phyloP scores from a whole-genome alignment of 352 stramenopile genomes.

The Peronospora destructor region DNA sequence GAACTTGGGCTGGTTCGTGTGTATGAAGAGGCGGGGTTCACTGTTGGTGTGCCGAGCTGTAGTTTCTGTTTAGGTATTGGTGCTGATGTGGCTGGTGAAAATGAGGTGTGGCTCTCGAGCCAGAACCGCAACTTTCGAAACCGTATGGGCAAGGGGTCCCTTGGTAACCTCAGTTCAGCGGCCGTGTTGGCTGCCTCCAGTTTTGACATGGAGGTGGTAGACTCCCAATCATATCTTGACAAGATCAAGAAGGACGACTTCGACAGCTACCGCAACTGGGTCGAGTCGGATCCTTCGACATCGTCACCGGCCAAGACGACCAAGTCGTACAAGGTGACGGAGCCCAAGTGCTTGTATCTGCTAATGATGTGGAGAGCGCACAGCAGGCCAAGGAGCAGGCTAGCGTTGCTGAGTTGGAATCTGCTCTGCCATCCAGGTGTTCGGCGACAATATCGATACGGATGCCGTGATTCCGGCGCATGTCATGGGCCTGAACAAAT shows the following conservation, averaged over 20 bases:
- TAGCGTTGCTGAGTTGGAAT: conserved; percentile 46
- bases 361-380: conserved; percentile 14
- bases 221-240: conserved; percentile 40
- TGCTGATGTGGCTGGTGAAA: conserved; percentile 69
- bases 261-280: conserved; percentile 73
- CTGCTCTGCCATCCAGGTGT: conserved; percentile 44
- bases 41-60: conserved; percentile 67
- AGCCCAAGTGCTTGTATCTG: conserved; percentile 38
- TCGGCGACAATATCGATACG: conserved; percentile 79
- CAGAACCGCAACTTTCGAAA: conserved; percentile 87
- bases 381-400: conserved; percentile 55
- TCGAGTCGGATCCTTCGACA: conserved; percentile 31
- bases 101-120: conserved; percentile 73
- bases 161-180: conserved; percentile 72
- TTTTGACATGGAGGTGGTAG: conserved; percentile 66
- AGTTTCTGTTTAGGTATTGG: conserved; percentile 79
- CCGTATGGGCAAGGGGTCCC: conserved; percentile 79
- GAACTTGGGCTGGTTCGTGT: conserved; percentile 64
- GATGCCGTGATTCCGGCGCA: conserved; percentile 76
- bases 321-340: conserved; percentile 34
- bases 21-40: conserved; percentile 78
- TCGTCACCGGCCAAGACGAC: conserved; percentile 17
- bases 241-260: conserved; percentile 70
- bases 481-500: conserved; percentile 78
- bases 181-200: conserved; percentile 78